These are phyloP conservation scores for Saccharomycopsis vini DNA, from an alignment of 805 yeast genomes.

Conservation along the genomic window DNA sequence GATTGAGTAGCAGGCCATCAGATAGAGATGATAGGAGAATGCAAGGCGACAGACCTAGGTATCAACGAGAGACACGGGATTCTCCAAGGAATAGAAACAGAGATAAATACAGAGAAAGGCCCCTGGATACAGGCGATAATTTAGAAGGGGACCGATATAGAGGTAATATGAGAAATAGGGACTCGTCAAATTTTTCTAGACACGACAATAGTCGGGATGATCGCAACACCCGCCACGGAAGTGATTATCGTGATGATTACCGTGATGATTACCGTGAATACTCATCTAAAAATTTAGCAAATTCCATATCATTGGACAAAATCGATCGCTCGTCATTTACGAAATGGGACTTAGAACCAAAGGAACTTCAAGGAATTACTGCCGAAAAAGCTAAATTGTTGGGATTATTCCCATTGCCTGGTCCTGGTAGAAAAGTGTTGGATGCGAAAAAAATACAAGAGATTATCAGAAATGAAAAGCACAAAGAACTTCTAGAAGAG, in stretches of 20 bases:
- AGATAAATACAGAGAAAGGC: conserved; percentile 1
- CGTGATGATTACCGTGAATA: background rate
- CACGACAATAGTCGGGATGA: conserved; percentile 18
- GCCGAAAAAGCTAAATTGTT: conserved; percentile 72
- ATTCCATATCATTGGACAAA: conserved; percentile 40
- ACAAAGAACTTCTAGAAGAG: conserved; percentile 17
- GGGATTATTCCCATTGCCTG: conserved; percentile 73
- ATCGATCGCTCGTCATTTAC: conserved; percentile 40
- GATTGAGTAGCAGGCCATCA: too few species aligned
- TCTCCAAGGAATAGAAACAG: background rate
- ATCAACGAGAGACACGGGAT: background rate
- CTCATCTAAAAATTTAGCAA: conserved; percentile 25
- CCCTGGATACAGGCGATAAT: conserved; percentile 10
- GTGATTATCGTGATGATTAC: conserved; percentile 1
- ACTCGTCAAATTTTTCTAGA: too few species aligned
- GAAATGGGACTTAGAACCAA: conserved; percentile 65
- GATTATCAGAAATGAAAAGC: conserved; percentile 8
- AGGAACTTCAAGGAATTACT: conserved; percentile 63
- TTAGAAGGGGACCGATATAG: conserved; percentile 7
- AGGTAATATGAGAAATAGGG: conserved; percentile 8
- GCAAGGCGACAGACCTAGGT: too few species aligned
- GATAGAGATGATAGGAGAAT: too few species aligned
- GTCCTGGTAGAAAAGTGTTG: conserved; percentile 34
- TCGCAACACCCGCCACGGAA: conserved; percentile 19
- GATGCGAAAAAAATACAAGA: conserved; percentile 9